Conservation (phyloP, 352 stramenopile genomes). For the Phytophthora cactorum region DNA sequence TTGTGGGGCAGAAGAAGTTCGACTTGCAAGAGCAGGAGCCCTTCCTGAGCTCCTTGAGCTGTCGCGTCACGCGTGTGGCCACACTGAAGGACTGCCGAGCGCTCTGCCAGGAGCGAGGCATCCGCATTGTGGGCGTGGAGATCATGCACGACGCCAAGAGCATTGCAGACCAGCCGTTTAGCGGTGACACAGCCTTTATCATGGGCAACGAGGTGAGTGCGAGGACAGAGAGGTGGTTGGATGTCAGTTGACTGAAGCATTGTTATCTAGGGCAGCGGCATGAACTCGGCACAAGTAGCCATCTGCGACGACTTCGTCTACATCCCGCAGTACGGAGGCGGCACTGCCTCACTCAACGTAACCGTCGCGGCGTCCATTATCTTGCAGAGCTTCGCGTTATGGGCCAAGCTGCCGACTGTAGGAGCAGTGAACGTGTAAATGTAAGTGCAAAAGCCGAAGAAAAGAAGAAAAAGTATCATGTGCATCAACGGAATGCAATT, state of each 20-base stretch:
- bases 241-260: slow-evolving; percentile 11
- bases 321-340: slow-evolving; percentile 95
- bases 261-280: slow-evolving; percentile 73
- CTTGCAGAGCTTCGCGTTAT: slow-evolving; percentile 91
- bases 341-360: slow-evolving; percentile 96
- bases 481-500: background rate
- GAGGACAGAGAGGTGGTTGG: slow-evolving; percentile 2
- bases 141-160: slow-evolving; percentile 89
- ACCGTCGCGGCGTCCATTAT: slow-evolving; percentile 95
- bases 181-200: slow-evolving; percentile 92
- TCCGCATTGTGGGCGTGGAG: slow-evolving; percentile 94
- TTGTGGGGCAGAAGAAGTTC: slow-evolving; percentile 91
- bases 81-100: slow-evolving; percentile 83
- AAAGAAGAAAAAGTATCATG: background rate
- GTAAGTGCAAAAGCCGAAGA: background rate
- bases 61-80: slow-evolving; percentile 69
- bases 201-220: slow-evolving; percentile 93
- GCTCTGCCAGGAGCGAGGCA: slow-evolving; percentile 63
- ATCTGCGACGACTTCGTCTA: slow-evolving; percentile 95
- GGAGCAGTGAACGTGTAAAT: background rate
- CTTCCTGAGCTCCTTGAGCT: slow-evolving; percentile 54
- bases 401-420: slow-evolving; percentile 53
- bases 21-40: slow-evolving; percentile 59
- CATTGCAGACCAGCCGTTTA: slow-evolving; percentile 75
- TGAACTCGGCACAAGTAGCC: slow-evolving; percentile 91